Evolutionary conservation across 23 red algal genomes (phyloP).

Genomic region (Gracilaria vermiculophylla): DNA sequence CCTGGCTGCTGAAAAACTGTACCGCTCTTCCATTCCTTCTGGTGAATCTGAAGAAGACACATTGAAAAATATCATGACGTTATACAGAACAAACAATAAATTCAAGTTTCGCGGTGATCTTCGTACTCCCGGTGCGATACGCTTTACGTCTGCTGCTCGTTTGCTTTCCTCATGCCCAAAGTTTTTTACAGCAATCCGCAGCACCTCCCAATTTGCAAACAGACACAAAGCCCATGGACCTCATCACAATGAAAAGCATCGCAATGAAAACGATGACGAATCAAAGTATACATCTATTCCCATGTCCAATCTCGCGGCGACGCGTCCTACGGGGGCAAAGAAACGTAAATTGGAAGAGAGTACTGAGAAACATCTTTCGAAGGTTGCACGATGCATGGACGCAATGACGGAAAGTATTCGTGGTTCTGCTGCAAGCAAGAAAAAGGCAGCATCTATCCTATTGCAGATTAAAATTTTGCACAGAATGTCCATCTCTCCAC

Average conservation of each 20-base stretch:
- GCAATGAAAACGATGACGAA: not conserved
- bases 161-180: not conserved
- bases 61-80: not conserved
- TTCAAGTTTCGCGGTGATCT: not conserved
- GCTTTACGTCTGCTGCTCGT: not conserved
- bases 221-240: not conserved
- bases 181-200: not conserved
- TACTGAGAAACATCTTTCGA: not conserved
- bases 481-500: not conserved
- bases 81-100: slow-evolving; percentile 18
- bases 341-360: slow-evolving; percentile 7
- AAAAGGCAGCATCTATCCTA: not conserved
- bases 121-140: not conserved
- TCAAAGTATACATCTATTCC: not conserved
- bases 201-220: not conserved
- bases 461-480: slow-evolving; percentile 16
- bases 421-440: not conserved
- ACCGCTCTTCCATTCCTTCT: not conserved
- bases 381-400: not conserved
- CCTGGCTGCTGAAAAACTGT: not conserved
- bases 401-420: not conserved
- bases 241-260: not conserved
- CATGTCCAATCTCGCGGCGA: not conserved
- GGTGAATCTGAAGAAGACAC: slow-evolving; percentile 25
- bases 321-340: not conserved